These are phyloP conservation scores for Melanomma pulvis-pyrius DNA, from an alignment of 495 filamentous ascomycete genomes.

Conservation along the genomic window DNA sequence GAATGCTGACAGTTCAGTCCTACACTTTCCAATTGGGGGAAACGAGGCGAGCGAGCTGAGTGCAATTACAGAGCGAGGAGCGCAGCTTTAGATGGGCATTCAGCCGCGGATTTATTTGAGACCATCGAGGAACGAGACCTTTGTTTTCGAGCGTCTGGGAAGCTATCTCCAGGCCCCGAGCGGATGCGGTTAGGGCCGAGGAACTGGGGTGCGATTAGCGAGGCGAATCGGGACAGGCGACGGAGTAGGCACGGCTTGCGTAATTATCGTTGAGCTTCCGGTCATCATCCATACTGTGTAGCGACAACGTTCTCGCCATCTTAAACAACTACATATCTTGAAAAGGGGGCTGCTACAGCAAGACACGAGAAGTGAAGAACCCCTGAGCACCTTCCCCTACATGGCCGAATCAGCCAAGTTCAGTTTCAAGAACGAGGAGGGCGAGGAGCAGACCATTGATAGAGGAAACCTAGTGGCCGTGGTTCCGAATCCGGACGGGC, in stretches of 20 bases:
- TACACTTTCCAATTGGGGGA: neutral
- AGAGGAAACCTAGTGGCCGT: conserved; percentile 17
- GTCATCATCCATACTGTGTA: no score
- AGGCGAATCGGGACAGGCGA: neutral
- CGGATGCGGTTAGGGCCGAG: neutral
- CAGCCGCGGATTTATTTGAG: neutral
- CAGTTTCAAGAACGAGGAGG: conserved; percentile 21
- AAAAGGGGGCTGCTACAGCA: neutral
- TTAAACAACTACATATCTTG: neutral
- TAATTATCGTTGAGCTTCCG: neutral
- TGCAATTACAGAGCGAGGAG: neutral
- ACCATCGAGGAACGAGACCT: neutral
- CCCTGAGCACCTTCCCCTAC: neutral
- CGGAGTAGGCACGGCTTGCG: neutral
- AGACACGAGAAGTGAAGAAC: neutral
- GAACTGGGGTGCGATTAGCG: neutral
- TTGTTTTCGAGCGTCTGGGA: neutral
- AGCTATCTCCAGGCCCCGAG: neutral
- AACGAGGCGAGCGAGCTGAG: neutral
- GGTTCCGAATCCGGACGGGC: conserved; percentile 6
- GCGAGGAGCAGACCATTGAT: conserved; percentile 7
- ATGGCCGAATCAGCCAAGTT: neutral
- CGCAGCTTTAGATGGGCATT: no score
- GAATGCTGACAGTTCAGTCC: conserved; percentile 9
- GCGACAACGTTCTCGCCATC: neutral